These are phyloP conservation scores for Acrasis kona DNA, from an alignment of 78 protist genomes.

Conservation along the genomic window DNA sequence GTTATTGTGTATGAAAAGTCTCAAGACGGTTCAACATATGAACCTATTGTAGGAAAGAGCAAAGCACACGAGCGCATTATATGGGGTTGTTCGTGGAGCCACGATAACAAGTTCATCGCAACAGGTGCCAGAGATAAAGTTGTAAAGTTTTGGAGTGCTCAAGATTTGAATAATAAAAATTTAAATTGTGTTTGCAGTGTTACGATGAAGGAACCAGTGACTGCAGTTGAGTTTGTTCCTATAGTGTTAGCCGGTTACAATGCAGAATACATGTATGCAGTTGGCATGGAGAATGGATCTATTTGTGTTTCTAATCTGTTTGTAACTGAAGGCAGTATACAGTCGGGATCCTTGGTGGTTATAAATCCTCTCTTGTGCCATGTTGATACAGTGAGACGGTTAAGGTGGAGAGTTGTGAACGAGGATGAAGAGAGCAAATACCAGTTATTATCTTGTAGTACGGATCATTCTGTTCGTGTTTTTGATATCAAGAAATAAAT, in stretches of 20 bases:
- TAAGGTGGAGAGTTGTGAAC: not conserved
- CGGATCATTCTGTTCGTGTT: not conserved
- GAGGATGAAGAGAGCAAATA: not conserved
- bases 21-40: not conserved
- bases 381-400: not conserved
- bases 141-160: constrained; percentile 1
- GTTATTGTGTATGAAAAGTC: not conserved
- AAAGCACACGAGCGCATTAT: constrained; percentile 15
- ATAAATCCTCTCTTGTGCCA: not conserved
- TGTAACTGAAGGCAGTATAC: not conserved
- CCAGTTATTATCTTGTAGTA: not conserved
- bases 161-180: not conserved
- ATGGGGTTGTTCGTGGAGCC: not conserved
- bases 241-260: no score
- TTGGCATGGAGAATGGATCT: not conserved
- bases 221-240: not conserved
- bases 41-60: not conserved
- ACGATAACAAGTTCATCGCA: not conserved
- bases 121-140: constrained; percentile 17
- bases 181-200: no score
- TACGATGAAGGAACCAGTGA: not conserved
- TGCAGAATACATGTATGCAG: not conserved
- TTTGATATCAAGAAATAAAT: no score
- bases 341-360: not conserved
- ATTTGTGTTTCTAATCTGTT: not conserved